These are phyloP conservation scores for Coemansia sp. DNA, from an alignment of 192 early-diverging fungal species.

Conservation along the genomic window DNA sequence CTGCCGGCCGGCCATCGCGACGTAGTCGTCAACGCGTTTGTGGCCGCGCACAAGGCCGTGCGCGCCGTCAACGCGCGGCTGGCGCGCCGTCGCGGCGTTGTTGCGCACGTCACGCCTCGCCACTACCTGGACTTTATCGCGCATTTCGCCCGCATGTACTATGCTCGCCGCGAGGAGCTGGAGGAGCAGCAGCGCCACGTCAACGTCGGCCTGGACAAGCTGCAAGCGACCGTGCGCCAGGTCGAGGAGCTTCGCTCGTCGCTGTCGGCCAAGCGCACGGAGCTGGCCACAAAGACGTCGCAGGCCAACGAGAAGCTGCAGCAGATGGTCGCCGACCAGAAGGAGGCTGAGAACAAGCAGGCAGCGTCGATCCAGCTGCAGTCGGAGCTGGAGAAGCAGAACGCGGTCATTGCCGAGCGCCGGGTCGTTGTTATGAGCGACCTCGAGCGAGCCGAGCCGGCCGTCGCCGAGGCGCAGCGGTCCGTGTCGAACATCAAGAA, in stretches of 20 bases:
- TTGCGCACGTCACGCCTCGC: slow-evolving; percentile 90
- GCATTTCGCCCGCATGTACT: slow-evolving; percentile 86
- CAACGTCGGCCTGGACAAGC: slow-evolving; percentile 94
- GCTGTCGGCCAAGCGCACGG: slow-evolving; percentile 79
- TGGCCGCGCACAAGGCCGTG: slow-evolving; percentile 88
- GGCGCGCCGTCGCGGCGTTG: slow-evolving; percentile 73
- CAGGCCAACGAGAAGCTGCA: slow-evolving; percentile 95
- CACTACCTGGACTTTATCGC: slow-evolving; percentile 98
- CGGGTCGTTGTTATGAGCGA: slow-evolving; percentile 78
- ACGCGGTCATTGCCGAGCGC: slow-evolving; percentile 73
- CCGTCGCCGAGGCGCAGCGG: slow-evolving; percentile 90
- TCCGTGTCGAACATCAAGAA: slow-evolving; percentile 95
- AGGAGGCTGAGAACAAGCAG: slow-evolving; percentile 90
- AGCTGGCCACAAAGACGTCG: slow-evolving; percentile 80
- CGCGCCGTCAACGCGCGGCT: slow-evolving; percentile 82
- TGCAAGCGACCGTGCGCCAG: slow-evolving; percentile 90
- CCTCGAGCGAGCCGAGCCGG: slow-evolving; percentile 94
- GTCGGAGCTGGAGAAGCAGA: slow-evolving; percentile 68
- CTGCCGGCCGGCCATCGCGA: slow-evolving; percentile 75
- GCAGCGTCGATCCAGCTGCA: slow-evolving; percentile 75
- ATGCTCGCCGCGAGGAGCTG: slow-evolving; percentile 88
- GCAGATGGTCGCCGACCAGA: slow-evolving; percentile 92
- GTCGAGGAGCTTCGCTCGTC: slow-evolving; percentile 89
- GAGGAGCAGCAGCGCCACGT: slow-evolving; percentile 99
- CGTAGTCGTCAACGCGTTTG: slow-evolving; percentile 82